A percentile compares a stretch with the other conserved stretches of the same genome.
phyloP scores from a whole-genome alignment of 2,329 filamentous ascomycete species.

The Xylariaceae sp. region DNA sequence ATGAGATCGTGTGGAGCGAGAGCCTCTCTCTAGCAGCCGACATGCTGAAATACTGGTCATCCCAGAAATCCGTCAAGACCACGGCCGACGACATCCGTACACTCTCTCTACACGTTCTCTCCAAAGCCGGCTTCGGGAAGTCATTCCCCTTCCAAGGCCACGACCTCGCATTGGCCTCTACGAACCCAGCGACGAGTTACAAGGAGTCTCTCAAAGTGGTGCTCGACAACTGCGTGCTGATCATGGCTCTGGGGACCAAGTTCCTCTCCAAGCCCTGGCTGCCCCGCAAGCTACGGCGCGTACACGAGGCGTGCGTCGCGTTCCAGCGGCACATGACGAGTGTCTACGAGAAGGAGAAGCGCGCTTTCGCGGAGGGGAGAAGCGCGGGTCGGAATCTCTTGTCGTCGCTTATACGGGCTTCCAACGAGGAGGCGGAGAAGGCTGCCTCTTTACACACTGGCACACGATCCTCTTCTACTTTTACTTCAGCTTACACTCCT shows the following conservation, averaged over 20 bases:
- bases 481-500: too few species aligned
- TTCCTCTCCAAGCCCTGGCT: conserved; percentile 23
- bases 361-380: conserved; percentile 5
- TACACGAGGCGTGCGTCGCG: conserved; percentile 21
- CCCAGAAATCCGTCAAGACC: too few species aligned
- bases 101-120: conserved; percentile 26
- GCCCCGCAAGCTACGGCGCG: conserved; percentile 12
- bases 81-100: conserved; percentile 27
- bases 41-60: too few species aligned
- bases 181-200: conserved; percentile 19
- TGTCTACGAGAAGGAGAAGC: too few species aligned
- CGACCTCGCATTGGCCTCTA: conserved; percentile 14
- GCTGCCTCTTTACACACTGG: too few species aligned
- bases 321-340: conserved; percentile 29
- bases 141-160: conserved; percentile 26
- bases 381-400: conserved; percentile 14
- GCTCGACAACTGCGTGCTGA: conserved; percentile 28
- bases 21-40: conserved; percentile 18
- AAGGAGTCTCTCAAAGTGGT: conserved; percentile 26
- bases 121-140: conserved; percentile 27
- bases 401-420: conserved; percentile 18
- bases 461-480: too few species aligned
- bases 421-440: conserved; percentile 24
- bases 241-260: conserved; percentile 24
- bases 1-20: conserved; percentile 28